These are phyloP conservation scores for Exophiala calicioides DNA, from an alignment of 2,329 filamentous ascomycete genomes.

Conservation along the genomic window DNA sequence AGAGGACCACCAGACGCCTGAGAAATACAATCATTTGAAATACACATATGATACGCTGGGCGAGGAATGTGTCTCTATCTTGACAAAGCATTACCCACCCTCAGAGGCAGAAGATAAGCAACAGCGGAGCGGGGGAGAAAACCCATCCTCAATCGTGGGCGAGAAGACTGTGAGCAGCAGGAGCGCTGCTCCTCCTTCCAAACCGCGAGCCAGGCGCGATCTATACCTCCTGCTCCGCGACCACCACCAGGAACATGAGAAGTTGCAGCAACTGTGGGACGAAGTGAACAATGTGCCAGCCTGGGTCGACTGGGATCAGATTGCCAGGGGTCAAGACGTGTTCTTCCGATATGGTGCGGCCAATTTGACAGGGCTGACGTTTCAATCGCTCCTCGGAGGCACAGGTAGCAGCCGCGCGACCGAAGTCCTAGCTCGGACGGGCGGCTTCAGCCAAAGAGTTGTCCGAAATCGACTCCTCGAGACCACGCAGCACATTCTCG, in stretches of 20 bases:
- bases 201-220: constrained; percentile 53
- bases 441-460: constrained; percentile 69
- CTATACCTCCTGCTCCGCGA: constrained; percentile 64
- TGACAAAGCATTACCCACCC: too few relatives aligned
- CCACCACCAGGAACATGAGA: constrained; percentile 58
- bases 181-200: too few relatives aligned
- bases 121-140: too few relatives aligned
- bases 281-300: constrained; percentile 67
- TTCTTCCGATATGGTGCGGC: constrained; percentile 76
- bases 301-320: constrained; percentile 79
- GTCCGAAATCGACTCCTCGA: constrained; percentile 68
- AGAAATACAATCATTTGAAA: too few relatives aligned
- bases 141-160: too few relatives aligned
- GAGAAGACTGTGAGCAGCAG: too few relatives aligned
- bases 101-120: too few relatives aligned
- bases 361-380: constrained; percentile 63
- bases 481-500: constrained; percentile 73
- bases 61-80: too few relatives aligned
- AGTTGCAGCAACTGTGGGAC: constrained; percentile 62
- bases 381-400: constrained; percentile 63
- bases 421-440: constrained; percentile 72
- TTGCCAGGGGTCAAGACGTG: constrained; percentile 71
- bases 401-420: constrained; percentile 68
- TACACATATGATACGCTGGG: too few relatives aligned
- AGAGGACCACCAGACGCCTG: too few relatives aligned